Conservation (phyloP, 2,329 filamentous ascomycete genomes). For the Fusarium caatingaense region DNA sequence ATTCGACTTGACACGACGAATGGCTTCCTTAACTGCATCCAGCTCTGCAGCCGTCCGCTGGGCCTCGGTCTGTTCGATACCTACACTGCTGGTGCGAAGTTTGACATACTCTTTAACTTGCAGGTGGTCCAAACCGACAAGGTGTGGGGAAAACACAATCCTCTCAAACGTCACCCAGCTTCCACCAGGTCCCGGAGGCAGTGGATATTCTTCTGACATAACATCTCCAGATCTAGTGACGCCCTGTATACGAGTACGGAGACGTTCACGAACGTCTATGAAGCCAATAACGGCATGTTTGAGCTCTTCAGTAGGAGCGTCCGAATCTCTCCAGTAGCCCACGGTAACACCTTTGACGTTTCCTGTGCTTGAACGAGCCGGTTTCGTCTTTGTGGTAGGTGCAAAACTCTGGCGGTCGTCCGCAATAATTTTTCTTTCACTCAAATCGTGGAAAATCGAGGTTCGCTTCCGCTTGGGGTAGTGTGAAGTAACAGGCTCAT, state of each 20-base stretch:
- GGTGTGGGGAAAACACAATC: slow-evolving; percentile 68
- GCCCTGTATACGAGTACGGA: slow-evolving; percentile 68
- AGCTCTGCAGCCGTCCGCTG: slow-evolving; percentile 55
- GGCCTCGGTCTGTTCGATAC: slow-evolving; percentile 54
- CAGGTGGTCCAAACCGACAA: slow-evolving; percentile 65
- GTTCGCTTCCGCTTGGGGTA: slow-evolving; percentile 68
- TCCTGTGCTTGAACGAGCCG: slow-evolving; percentile 45
- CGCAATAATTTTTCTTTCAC: slow-evolving; percentile 59
- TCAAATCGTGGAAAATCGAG: slow-evolving; percentile 61
- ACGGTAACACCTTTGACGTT: slow-evolving; percentile 62
- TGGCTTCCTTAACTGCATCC: slow-evolving; percentile 60
- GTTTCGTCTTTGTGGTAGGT: slow-evolving; percentile 43
- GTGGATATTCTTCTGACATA: slow-evolving; percentile 59
- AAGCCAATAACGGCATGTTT: slow-evolving; percentile 72
- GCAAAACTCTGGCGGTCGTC: slow-evolving; percentile 46
- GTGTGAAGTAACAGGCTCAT: slow-evolving; percentile 53
- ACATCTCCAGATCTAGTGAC: slow-evolving; percentile 60
- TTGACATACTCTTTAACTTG: slow-evolving; percentile 73
- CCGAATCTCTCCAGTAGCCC: slow-evolving; percentile 71
- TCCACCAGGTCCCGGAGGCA: slow-evolving; percentile 69
- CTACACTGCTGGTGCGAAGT: slow-evolving; percentile 58
- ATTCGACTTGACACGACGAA: slow-evolving; percentile 56
- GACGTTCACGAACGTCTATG: slow-evolving; percentile 69
- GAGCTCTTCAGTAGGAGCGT: slow-evolving; percentile 58
- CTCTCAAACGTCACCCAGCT: slow-evolving; percentile 74